Percentiles rank a stretch among this genome's conserved stretches.
Evolutionary conservation across 2,329 filamentous ascomycete genomes (phyloP).

Genomic region (Fusarium robinianum): DNA sequence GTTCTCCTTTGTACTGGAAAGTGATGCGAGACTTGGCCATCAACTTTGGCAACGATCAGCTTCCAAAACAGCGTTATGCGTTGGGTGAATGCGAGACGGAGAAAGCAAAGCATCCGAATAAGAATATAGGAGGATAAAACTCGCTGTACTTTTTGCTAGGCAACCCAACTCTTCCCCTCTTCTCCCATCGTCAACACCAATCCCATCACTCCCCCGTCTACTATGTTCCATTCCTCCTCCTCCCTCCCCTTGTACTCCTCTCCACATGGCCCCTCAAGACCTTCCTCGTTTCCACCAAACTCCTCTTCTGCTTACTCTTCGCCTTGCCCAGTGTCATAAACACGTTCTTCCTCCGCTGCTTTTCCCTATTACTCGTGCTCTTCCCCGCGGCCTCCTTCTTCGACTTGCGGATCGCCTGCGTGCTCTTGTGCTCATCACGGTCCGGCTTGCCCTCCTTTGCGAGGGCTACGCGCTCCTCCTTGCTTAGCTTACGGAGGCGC

Average conservation of each 20-base stretch:
- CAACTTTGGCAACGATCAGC: no score
- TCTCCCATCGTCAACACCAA: slow-evolving; percentile 7
- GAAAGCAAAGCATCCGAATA: no score
- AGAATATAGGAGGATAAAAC: no score
- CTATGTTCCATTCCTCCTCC: slow-evolving; percentile 68
- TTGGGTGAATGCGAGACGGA: no score
- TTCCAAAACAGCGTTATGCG: no score
- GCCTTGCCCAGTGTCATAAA: slow-evolving; percentile 98
- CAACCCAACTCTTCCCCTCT: slow-evolving; percentile 19
- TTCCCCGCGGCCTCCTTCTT: slow-evolving; percentile 90
- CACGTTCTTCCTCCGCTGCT: slow-evolving; percentile 97
- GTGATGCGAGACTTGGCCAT: no score
- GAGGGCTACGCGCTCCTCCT: slow-evolving; percentile 84
- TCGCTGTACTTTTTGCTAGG: no score
- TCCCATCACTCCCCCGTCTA: background rate
- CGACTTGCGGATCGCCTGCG: slow-evolving; percentile 79
- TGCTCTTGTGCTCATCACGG: slow-evolving; percentile 80
- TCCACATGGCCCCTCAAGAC: slow-evolving; percentile 81
- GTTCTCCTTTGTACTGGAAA: no score
- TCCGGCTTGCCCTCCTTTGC: slow-evolving; percentile 82
- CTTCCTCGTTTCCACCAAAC: slow-evolving; percentile 82
- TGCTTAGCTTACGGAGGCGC: slow-evolving; percentile 79
- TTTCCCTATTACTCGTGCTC: slow-evolving; percentile 97
- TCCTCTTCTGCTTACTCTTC: slow-evolving; percentile 92
- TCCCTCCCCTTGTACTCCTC: slow-evolving; percentile 81